Base-by-base conservation (phyloP, 73 alveolate genomes). In the Durusdinium trenchii region DNA sequence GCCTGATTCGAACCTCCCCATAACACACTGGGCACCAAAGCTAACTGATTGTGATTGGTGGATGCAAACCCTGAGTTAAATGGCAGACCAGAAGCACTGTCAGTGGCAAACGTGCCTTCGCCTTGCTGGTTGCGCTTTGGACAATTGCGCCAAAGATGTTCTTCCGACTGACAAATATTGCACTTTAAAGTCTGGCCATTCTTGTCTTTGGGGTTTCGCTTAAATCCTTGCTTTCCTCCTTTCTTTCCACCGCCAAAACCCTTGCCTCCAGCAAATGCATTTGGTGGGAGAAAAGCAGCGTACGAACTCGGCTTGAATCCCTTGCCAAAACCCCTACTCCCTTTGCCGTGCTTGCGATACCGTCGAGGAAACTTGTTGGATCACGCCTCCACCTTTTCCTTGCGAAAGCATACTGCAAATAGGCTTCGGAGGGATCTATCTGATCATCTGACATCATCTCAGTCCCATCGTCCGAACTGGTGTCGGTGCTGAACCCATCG, bases 121-220 rank as follows among this genome's bases (percentile, higher is more conserved):
- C n/a, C n/a, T n/a, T n/a, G n/a, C n/a, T n/a, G n/a, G n/a, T n/a
- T n/a, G n/a, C n/a, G n/a, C n/a, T n/a, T n/a, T n/a, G 87, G 96
- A 26, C 95, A 87, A 32, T 20, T 20, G 0, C 95, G 64, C 95
- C 98, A 71, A 20, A 91, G 28, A n/a, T 91, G 97, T 35, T 91
- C 98, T 6, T 93, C 98, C 16, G 61, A 14, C 3, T 62, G 64
- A 12, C 98, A 93, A 7, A 38, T 50, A 42, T 50, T 23, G 51
- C 98, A 93, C 47, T 7, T 47, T 38, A 93, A 43, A 51, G 42
- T 28, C 12, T 71, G 78, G 4, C 98, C 98, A 51, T 73, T 61
- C 64, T 73, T 71, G 40, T 83, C 82, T 1, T 30, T 48, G 12
- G 98, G 98, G 6, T 93, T 93, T n/a, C n/a, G n/a, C 82, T 93